phyloP scores from a whole-genome alignment of 2,329 filamentous ascomycete genomes.

The Helotiales sp. region DNA sequence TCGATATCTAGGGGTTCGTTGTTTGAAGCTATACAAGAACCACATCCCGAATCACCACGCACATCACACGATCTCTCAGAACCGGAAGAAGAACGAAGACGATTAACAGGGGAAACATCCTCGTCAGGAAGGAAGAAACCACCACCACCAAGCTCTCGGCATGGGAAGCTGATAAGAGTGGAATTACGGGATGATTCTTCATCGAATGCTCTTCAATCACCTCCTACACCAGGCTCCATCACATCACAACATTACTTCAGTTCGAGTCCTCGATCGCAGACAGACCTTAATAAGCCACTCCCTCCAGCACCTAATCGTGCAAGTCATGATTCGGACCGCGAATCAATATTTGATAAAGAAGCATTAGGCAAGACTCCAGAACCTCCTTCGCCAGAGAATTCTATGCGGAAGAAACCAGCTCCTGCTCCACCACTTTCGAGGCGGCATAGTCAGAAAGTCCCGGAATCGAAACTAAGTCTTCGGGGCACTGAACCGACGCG shows the following conservation, averaged over 20 bases:
- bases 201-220: constrained; percentile 35
- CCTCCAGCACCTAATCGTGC: constrained; percentile 52
- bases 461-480: constrained; percentile 29
- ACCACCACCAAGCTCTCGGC: constrained; percentile 74
- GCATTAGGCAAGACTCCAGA: constrained; percentile 53
- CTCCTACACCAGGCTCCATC: constrained; percentile 27
- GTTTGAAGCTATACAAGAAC: constrained; percentile 49
- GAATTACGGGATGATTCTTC: constrained; percentile 43
- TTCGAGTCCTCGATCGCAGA: constrained; percentile 34
- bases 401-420: constrained; percentile 36
- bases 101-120: constrained; percentile 31
- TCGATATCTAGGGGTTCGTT: constrained; percentile 60
- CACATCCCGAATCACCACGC: constrained; percentile 48
- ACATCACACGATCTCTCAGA: constrained; percentile 61
- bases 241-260: constrained; percentile 25
- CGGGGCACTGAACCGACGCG: constrained; percentile 26
- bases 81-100: constrained; percentile 49
- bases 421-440: constrained; percentile 43
- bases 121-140: constrained; percentile 61
- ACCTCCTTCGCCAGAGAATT: constrained; percentile 35
- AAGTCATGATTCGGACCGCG: constrained; percentile 42
- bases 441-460: constrained; percentile 33
- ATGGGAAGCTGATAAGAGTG: constrained; percentile 70
- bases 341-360: constrained; percentile 55
- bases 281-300: constrained; percentile 62